A percentile compares a stretch with the other conserved stretches of the same genome.
Conservation (phyloP, 2,329 filamentous ascomycete species). For the Trichophaea hybrida region DNA sequence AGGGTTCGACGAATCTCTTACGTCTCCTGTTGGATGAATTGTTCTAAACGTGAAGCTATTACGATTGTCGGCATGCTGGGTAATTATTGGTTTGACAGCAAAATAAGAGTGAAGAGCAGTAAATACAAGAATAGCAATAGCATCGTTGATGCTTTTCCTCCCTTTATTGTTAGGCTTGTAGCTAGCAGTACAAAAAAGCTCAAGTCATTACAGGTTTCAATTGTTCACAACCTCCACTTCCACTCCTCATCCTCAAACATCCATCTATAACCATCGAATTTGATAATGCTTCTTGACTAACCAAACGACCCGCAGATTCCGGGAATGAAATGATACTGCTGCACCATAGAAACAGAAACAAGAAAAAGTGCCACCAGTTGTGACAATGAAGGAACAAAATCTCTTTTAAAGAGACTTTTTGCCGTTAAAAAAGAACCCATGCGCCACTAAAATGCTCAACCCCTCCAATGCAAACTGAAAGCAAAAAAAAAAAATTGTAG, state of each 20-base stretch:
- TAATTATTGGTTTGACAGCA: not conserved
- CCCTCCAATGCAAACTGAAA: not conserved
- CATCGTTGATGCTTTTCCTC: not conserved
- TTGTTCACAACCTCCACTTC: not conserved
- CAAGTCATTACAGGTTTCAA: not conserved
- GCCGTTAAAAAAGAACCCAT: not conserved
- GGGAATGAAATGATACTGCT: slow-evolving; percentile 8
- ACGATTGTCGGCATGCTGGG: too few species aligned
- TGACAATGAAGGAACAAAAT: slow-evolving; percentile 31
- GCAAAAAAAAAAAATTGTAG: not conserved
- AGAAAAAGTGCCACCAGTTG: not conserved
- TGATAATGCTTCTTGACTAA: slow-evolving; percentile 1
- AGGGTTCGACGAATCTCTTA: too few species aligned
- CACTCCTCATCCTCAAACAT: not conserved
- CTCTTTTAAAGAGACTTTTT: slow-evolving; percentile 33
- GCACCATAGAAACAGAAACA: slow-evolving; percentile 3
- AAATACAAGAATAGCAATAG: not conserved
- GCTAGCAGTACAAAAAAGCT: not conserved
- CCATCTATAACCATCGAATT: not conserved
- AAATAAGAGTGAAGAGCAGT: not conserved
- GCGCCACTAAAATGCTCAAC: slow-evolving; percentile 3
- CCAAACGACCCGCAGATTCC: slow-evolving; percentile 7
- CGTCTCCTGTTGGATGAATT: too few species aligned
- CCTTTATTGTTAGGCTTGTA: not conserved
- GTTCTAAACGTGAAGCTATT: too few species aligned